These are phyloP conservation scores for Penium margaritaceum DNA, from an alignment of 139 green algal species.

Conservation along the genomic window DNA sequence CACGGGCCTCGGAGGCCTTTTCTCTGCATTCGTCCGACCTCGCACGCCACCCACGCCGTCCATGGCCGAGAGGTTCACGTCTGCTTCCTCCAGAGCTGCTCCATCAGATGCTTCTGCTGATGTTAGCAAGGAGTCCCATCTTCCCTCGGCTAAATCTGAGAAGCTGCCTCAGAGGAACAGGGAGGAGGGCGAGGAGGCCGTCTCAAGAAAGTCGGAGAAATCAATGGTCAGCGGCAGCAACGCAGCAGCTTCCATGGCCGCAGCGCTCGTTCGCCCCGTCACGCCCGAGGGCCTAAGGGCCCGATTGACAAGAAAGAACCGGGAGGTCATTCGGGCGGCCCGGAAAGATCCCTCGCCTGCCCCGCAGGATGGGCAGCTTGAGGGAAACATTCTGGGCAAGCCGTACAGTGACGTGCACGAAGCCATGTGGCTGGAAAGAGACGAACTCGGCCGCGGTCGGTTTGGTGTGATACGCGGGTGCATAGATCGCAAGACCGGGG, in stretches of 20 bases:
- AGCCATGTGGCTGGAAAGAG: not conserved
- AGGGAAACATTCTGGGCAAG: not conserved
- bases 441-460: slow-evolving; percentile 24
- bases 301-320: not conserved
- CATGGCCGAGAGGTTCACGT: too few species aligned
- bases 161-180: too few species aligned
- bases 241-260: not conserved
- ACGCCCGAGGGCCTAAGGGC: not conserved
- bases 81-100: too few species aligned
- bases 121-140: too few species aligned
- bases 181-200: too few species aligned
- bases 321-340: not conserved
- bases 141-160: too few species aligned
- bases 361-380: not conserved
- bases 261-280: not conserved
- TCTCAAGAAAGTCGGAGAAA: too few species aligned
- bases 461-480: slow-evolving; percentile 41
- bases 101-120: too few species aligned
- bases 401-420: not conserved
- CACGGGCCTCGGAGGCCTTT: too few species aligned
- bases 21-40: too few species aligned
- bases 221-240: too few species aligned
- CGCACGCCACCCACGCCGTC: too few species aligned
- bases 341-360: not conserved
- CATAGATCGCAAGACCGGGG: slow-evolving; percentile 52